These are phyloP conservation scores for Aspergillus mulundensis DNA, from an alignment of 495 filamentous ascomycete species.

Conservation along the genomic window DNA sequence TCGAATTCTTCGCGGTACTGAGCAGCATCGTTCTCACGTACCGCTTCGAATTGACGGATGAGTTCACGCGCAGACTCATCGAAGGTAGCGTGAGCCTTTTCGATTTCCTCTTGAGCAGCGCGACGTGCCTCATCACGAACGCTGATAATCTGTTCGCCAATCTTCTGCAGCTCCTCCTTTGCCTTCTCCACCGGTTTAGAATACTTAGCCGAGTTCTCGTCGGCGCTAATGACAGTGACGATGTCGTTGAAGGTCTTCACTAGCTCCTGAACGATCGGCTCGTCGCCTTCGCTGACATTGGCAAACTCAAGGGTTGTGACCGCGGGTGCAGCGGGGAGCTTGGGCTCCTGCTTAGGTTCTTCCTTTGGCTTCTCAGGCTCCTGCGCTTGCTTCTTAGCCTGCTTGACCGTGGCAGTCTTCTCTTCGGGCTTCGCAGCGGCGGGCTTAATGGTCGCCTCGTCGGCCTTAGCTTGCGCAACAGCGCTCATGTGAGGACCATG, in stretches of 20 bases:
- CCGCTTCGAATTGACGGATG: slow-evolving; percentile 62
- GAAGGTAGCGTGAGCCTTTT: slow-evolving; percentile 67
- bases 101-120: slow-evolving; percentile 73
- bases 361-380: slow-evolving; percentile 19
- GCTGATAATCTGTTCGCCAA: slow-evolving; percentile 67
- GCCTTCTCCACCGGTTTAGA: slow-evolving; percentile 71
- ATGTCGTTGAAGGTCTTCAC: slow-evolving; percentile 93
- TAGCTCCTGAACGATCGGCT: slow-evolving; percentile 87
- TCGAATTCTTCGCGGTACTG: slow-evolving; percentile 88
- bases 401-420: slow-evolving; percentile 32
- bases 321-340: slow-evolving; percentile 37
- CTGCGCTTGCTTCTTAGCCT: slow-evolving; percentile 35
- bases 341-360: slow-evolving; percentile 28
- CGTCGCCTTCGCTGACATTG: slow-evolving; percentile 65
- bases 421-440: slow-evolving; percentile 30
- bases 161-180: slow-evolving; percentile 73
- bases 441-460: slow-evolving; percentile 20
- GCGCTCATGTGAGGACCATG: slow-evolving; percentile 48
- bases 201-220: slow-evolving; percentile 68
- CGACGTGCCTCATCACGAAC: slow-evolving; percentile 63
- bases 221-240: slow-evolving; percentile 85
- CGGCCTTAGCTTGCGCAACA: slow-evolving; percentile 21
- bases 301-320: slow-evolving; percentile 69
- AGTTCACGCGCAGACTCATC: slow-evolving; percentile 76
- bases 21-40: slow-evolving; percentile 69